These are phyloP conservation scores for Aegilops sharonensis DNA, from an alignment of 176 grass and related monocot species.

Conservation along the genomic window DNA sequence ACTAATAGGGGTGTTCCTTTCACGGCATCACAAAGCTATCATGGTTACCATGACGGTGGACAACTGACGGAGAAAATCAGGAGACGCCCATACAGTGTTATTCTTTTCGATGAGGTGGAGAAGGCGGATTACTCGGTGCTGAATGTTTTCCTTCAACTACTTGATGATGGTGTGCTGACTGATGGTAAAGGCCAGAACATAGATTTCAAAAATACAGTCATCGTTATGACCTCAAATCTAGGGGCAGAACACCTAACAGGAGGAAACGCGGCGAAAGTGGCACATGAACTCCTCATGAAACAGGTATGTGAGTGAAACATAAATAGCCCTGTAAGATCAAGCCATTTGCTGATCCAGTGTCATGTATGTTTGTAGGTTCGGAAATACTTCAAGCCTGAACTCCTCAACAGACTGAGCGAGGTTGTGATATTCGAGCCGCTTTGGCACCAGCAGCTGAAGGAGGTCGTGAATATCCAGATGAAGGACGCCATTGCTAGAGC, in stretches of 20 bases:
- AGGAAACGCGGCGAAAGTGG: slow-evolving; percentile 7
- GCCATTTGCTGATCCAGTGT: background rate
- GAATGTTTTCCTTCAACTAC: slow-evolving; percentile 45
- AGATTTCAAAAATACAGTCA: slow-evolving; percentile 46
- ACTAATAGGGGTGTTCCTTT: background rate
- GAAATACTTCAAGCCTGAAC: slow-evolving; percentile 44
- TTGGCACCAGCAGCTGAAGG: slow-evolving; percentile 27
- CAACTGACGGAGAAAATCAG: slow-evolving; percentile 36
- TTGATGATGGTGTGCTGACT: slow-evolving; percentile 40
- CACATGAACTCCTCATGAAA: slow-evolving; percentile 24
- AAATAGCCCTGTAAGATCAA: background rate
- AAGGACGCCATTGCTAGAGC: slow-evolving; percentile 40
- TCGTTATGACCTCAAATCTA: slow-evolving; percentile 49
- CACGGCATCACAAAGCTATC: background rate
- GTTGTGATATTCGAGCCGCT: slow-evolving; percentile 45
- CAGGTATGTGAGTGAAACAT: slow-evolving; percentile 16
- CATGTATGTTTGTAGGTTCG: slow-evolving; percentile 10
- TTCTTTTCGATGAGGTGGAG: slow-evolving; percentile 52
- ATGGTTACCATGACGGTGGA: slow-evolving; percentile 34
- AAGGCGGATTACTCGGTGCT: slow-evolving; percentile 37
- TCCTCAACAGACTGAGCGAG: slow-evolving; percentile 40
- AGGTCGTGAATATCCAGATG: slow-evolving; percentile 49
- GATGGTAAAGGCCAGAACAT: slow-evolving; percentile 34
- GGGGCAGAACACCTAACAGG: slow-evolving; percentile 31
- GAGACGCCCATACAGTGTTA: slow-evolving; percentile 31